Base-by-base conservation (phyloP, 805 yeast genomes). In the Isabelozyma heimii region DNA sequence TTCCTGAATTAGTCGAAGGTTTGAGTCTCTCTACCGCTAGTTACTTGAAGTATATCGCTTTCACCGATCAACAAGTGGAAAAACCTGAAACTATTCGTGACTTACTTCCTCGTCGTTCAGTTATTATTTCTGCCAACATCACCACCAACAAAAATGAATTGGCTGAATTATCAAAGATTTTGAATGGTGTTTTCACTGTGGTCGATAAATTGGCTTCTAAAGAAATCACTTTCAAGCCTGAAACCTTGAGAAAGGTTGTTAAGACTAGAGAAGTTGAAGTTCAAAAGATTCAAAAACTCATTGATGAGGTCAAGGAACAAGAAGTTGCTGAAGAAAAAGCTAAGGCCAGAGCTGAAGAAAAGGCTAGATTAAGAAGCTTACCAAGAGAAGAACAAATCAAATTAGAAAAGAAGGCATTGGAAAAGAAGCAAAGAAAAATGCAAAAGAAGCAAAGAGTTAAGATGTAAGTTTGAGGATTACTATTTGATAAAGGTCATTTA, bases 31-130 rank as follows among this genome's bases (percentile, higher is more conserved):
- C 72, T 27, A 73, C 73, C 30, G 70, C 81, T 28, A 60, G 72
- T 5, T 69, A 81, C 51, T 70, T 94, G 60, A 82, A 83, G 61
- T 87, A 66, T 61, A 63, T 94, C 52, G 85, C 95, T 40, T 76
- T 91, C 64, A 89, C 97, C 45, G 99, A 94, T 68, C 86, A 89
- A 67, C 84, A 91, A 13, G 58, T 69, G n/a, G 86, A 76, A 45
- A 87, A 81, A 57, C 98, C 99, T 42, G 73, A 67, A 41, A 63
- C 77, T 35, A 71, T 82, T 43, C 66, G 65, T n/a, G 87, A 84
- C 53, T 78, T 80, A 67, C 72, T 69, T 39, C 79, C 87, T 37
- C 60, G 59, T 46, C 79, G 82, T 53, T 74, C 79, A 62, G 71
- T 88, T 39, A 64, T 83, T 14, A 67, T 91, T 52, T 78, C 84